Percentiles rank a stretch among this genome's conserved stretches.
Evolutionary conservation across 352 stramenopile species (phyloP).

Genomic region (Phytophthora colocasiae): DNA sequence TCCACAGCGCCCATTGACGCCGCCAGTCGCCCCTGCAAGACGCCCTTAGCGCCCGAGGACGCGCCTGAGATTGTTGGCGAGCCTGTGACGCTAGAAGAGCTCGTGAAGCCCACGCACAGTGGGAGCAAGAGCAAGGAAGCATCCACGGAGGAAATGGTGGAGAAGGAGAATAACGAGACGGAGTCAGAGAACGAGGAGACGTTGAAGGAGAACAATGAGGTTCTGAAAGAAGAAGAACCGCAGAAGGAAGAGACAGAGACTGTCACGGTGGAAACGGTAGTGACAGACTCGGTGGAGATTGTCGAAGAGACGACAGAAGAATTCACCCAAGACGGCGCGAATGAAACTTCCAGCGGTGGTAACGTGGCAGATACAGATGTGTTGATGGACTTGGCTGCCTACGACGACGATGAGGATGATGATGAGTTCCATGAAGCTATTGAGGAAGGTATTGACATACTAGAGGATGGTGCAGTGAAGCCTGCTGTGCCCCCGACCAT

Average conservation of each 20-base stretch:
- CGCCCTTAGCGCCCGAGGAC: slow-evolving; percentile 29
- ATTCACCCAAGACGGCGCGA: slow-evolving; percentile 11
- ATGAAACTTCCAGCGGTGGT: slow-evolving; percentile 15
- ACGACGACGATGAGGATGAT: slow-evolving; percentile 42
- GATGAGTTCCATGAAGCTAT: slow-evolving; percentile 60
- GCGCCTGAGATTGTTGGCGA: slow-evolving; percentile 39
- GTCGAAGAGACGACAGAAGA: slow-evolving; percentile 14
- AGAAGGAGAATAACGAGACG: slow-evolving; percentile 4
- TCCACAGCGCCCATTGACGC: slow-evolving; percentile 21
- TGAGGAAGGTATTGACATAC: slow-evolving; percentile 39
- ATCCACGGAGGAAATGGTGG: neutral
- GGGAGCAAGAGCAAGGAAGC: slow-evolving; percentile 5
- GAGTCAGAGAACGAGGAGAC: slow-evolving; percentile 6
- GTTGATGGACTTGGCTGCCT: slow-evolving; percentile 31
- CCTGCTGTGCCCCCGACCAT: slow-evolving; percentile 62
- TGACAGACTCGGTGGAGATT: neutral
- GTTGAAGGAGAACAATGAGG: slow-evolving; percentile 4
- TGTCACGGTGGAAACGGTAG: neutral
- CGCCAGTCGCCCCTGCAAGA: slow-evolving; percentile 30
- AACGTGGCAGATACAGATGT: slow-evolving; percentile 3
- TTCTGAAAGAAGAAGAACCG: slow-evolving; percentile 1
- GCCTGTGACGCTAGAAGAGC: slow-evolving; percentile 39
- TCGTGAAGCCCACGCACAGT: slow-evolving; percentile 9
- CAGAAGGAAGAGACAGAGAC: neutral
- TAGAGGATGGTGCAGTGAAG: slow-evolving; percentile 37